Conservation (phyloP, 2,329 filamentous ascomycete species). For the Colletotrichum godetiae region DNA sequence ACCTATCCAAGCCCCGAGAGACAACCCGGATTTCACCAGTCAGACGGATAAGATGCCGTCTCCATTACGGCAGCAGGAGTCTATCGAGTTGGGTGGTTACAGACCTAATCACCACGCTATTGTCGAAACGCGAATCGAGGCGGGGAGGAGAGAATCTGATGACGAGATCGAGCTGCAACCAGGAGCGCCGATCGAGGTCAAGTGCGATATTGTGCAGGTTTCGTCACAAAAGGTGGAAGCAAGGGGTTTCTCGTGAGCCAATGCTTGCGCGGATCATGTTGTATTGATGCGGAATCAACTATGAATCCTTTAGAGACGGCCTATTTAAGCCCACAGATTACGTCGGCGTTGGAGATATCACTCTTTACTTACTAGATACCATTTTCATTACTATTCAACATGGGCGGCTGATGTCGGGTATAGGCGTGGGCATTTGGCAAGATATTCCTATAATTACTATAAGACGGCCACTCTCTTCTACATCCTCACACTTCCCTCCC, state of each 20-base stretch:
- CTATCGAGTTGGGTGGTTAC: background rate
- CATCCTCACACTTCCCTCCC: background rate
- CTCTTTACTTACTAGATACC: background rate
- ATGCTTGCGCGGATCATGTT: background rate
- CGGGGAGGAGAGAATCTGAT: background rate
- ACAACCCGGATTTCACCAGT: background rate
- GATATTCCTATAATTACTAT: background rate
- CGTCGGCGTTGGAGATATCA: background rate
- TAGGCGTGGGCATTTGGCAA: background rate
- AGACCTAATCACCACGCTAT: background rate
- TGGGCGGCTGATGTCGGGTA: background rate
- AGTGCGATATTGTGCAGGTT: slow-evolving; percentile 21
- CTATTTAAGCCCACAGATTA: background rate
- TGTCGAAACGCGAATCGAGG: slow-evolving; percentile 23
- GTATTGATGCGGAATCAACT: background rate
- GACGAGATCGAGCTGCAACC: background rate
- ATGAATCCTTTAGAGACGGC: background rate
- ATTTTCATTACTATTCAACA: background rate
- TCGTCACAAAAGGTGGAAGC: slow-evolving; percentile 2
- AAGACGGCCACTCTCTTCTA: background rate
- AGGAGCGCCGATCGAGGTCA: slow-evolving; percentile 15
- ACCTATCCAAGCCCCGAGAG: background rate
- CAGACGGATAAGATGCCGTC: background rate
- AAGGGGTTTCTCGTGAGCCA: slow-evolving; percentile 1
- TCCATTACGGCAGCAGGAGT: background rate